Evolutionary conservation across 2,329 filamentous ascomycete genomes (phyloP), one percentile per base, ranked within the genome.

Genomic region (Pseudogymnoascus sp.): DNA sequence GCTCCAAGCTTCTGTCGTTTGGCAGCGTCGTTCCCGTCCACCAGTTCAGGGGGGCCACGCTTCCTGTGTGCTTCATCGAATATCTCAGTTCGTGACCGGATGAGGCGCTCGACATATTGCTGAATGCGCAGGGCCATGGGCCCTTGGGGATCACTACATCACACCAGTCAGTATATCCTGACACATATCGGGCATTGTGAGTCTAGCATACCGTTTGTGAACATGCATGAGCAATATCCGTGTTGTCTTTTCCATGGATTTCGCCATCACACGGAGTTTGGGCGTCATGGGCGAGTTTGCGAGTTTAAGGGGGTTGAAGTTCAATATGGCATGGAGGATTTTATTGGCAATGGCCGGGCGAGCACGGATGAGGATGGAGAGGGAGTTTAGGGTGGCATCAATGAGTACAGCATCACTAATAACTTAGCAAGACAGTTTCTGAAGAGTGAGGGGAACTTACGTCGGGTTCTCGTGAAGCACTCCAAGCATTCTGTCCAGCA

Each of bases 171-270:
- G 71, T 64, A 67, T 62, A 60, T 62, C 18, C 31, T 36, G 62
- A 29, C 18, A 8, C 18, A 16, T 10, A 60, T 39, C 7, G 34
- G 23, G 36, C 47, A 63, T 23, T 37, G 54, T 51, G 62, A 40
- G 59, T 26, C 36, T n/a, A 21, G 21, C 80, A 68, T 80, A 90
- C 88, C 86, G 84, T 77, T 93, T 93, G 68, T 89, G 80, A 62
- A 96, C 79, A 75, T 97, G 93, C 62, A 93, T 83, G 40, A 97
- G 81, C 57, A 99, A 78, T 68, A 92, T 86, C 70, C 92, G 85
- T 2, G 90, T 90, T 23, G 95, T 99, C 73, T 96, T 91, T 75
- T 97, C 93, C 86, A 99, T 95, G 4, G 93, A 97, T 75, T 88
- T 91, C 66, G 96, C 83, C 70, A 93, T 85, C 65, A 99, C 88